phyloP scores from a whole-genome alignment of 2,329 filamentous ascomycete species.

The Fusarium sp. region DNA sequence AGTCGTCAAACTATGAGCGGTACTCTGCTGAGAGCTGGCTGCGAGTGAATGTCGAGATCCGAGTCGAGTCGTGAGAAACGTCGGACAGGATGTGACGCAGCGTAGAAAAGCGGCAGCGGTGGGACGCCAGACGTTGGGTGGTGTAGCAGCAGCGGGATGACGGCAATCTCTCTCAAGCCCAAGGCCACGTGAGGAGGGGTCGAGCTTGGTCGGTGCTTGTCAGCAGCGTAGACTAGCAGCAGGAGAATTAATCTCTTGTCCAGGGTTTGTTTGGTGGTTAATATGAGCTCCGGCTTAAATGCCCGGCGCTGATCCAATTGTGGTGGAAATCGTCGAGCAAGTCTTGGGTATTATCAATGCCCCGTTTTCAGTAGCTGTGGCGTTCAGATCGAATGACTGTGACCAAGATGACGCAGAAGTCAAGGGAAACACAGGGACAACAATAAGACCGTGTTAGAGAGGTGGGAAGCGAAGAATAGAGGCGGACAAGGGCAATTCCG shows the following conservation, averaged over 20 bases:
- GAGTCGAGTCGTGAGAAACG: slow-evolving; percentile 29
- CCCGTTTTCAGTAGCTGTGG: slow-evolving; percentile 7
- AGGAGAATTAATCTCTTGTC: slow-evolving; percentile 23
- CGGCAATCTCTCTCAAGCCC: slow-evolving; percentile 31
- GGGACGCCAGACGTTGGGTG: slow-evolving; percentile 18
- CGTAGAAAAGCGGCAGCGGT: slow-evolving; percentile 30
- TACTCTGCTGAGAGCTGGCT: slow-evolving; percentile 20
- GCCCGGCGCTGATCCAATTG: slow-evolving; percentile 10
- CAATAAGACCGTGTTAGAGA: slow-evolving; percentile 6
- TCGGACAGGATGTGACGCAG: slow-evolving; percentile 32
- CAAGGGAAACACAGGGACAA: slow-evolving; percentile 8
- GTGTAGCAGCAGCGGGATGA: slow-evolving; percentile 39
- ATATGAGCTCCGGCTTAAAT: slow-evolving; percentile 8
- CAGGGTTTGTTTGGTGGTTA: slow-evolving; percentile 22
- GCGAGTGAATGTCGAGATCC: slow-evolving; percentile 12
- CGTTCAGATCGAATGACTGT: slow-evolving; percentile 23
- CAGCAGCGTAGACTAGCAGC: slow-evolving; percentile 27
- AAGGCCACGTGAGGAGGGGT: slow-evolving; percentile 47
- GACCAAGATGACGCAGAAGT: slow-evolving; percentile 27
- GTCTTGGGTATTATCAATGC: slow-evolving; percentile 4
- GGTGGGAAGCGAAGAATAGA: slow-evolving; percentile 5
- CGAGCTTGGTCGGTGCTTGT: slow-evolving; percentile 37
- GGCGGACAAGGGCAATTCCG: slow-evolving; percentile 2
- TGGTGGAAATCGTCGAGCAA: slow-evolving; percentile 3
- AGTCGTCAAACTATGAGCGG: slow-evolving; percentile 21